A percentile compares a stretch with the other conserved stretches of the same genome.
phyloP scores from a whole-genome alignment of 1,139 yeast species.

The Protomyces inundatus region DNA sequence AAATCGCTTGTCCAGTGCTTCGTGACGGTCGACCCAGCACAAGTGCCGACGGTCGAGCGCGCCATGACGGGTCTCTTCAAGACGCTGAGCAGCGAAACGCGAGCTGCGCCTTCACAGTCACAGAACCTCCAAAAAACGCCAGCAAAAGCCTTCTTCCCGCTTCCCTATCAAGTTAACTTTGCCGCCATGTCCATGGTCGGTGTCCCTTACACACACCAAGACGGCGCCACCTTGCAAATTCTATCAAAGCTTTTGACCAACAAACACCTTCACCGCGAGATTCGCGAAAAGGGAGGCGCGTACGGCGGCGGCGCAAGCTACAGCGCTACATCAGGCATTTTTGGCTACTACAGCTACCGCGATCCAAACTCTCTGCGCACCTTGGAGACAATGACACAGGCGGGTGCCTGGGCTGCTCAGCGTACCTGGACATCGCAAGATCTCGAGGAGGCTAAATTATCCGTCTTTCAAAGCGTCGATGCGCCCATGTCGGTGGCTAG shows the following conservation, averaged over 20 bases:
- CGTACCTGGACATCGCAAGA: constrained; percentile 55
- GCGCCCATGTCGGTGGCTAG: constrained; percentile 78
- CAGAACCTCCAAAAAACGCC: neutral
- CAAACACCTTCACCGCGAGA: constrained; percentile 78
- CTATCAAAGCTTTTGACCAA: constrained; percentile 75
- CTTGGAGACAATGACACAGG: constrained; percentile 53
- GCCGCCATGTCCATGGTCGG: constrained; percentile 67
- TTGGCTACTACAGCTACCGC: constrained; percentile 82
- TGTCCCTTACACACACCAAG: constrained; percentile 59
- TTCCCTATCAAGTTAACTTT: constrained; percentile 88
- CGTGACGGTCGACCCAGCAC: constrained; percentile 46
- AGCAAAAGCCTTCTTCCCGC: constrained; percentile 50
- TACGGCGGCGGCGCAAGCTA: constrained; percentile 92
- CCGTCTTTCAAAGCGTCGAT: constrained; percentile 85
- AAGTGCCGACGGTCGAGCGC: constrained; percentile 44
- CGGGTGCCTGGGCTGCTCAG: constrained; percentile 54
- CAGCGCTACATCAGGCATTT: constrained; percentile 73
- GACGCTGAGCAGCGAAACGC: neutral
- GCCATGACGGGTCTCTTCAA: constrained; percentile 36
- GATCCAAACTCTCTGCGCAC: constrained; percentile 84
- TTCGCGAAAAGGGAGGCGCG: constrained; percentile 95
- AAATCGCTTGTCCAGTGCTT: constrained; percentile 49
- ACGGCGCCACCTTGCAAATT: constrained; percentile 81
- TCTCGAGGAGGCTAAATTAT: constrained; percentile 80
- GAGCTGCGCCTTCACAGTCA: neutral